Percentiles rank a stretch among this genome's conserved stretches.
Conservation (phyloP, 768 basidiomycete genomes). For the Suillus spraguei region DNA sequence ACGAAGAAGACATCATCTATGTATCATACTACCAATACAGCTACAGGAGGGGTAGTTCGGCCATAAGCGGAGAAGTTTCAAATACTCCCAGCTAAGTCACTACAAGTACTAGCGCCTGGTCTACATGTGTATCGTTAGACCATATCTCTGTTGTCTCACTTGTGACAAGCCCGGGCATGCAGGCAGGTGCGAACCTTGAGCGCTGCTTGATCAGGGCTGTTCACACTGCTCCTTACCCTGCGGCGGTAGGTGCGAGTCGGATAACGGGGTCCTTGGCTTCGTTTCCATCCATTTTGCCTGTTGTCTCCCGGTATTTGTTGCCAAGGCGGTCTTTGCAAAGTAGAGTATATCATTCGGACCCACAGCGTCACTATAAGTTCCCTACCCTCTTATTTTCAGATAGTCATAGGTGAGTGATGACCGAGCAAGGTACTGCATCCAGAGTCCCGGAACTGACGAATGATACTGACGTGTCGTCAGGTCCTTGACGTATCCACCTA, state of each 20-base stretch:
- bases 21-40: background rate
- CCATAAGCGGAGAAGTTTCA: background rate
- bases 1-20: no score
- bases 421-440: constrained; percentile 10
- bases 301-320: background rate
- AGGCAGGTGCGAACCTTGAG: background rate
- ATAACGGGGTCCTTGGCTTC: constrained; percentile 8
- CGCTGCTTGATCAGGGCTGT: constrained; percentile 6
- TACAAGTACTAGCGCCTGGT: background rate
- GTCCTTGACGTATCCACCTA: constrained; percentile 6
- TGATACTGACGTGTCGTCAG: constrained; percentile 20
- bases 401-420: constrained; percentile 2
- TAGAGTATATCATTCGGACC: background rate
- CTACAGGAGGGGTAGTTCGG: background rate
- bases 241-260: background rate
- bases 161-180: constrained; percentile 3
- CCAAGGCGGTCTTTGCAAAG: background rate
- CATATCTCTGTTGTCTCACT: background rate
- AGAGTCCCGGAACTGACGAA: background rate
- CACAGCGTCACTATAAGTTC: background rate
- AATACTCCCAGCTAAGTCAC: no score
- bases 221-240: background rate
- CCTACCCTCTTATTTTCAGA: background rate
- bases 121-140: background rate
- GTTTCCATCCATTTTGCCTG: background rate